Evolutionary conservation across 2,329 filamentous ascomycete species (phyloP).

Genomic region (Ophiostoma quercus): DNA sequence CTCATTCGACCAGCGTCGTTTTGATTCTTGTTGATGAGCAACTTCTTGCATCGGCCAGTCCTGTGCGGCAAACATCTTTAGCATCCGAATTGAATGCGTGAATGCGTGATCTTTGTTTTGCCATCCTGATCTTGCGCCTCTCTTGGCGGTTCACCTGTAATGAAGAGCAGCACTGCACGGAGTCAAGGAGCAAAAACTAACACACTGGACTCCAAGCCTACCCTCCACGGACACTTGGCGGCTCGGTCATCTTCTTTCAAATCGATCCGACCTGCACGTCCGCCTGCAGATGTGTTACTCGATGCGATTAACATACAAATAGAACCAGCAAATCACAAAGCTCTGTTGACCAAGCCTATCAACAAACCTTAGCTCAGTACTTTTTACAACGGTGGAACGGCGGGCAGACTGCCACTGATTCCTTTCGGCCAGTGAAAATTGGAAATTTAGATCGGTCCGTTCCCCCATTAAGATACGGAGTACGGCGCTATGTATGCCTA

Average conservation of each 20-base stretch:
- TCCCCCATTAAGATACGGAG: constrained; percentile 17
- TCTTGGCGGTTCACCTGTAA: constrained; percentile 9
- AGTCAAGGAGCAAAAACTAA: neutral
- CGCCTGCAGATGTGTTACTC: constrained; percentile 2
- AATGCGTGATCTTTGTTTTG: neutral
- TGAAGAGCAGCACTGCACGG: neutral
- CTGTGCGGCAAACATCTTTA: neutral
- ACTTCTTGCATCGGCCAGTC: neutral
- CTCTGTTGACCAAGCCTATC: neutral
- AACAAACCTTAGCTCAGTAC: neutral
- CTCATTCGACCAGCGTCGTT: neutral
- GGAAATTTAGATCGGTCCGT: constrained; percentile 11
- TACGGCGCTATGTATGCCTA: neutral
- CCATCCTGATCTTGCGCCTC: neutral
- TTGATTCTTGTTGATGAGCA: neutral
- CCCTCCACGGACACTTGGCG: neutral
- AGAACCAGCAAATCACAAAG: neutral
- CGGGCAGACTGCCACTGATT: neutral
- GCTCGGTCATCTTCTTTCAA: neutral
- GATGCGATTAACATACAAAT: neutral
- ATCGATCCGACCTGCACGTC: neutral
- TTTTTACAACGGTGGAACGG: neutral
- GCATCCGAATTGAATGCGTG: too few relatives aligned
- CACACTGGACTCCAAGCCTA: neutral
- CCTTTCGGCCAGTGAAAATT: constrained; percentile 2